A percentile compares a stretch with the other conserved stretches of the same genome.
Conservation (phyloP, 1,284 basidiomycete species). For the Microbotryum lychnidis-dioicae region DNA sequence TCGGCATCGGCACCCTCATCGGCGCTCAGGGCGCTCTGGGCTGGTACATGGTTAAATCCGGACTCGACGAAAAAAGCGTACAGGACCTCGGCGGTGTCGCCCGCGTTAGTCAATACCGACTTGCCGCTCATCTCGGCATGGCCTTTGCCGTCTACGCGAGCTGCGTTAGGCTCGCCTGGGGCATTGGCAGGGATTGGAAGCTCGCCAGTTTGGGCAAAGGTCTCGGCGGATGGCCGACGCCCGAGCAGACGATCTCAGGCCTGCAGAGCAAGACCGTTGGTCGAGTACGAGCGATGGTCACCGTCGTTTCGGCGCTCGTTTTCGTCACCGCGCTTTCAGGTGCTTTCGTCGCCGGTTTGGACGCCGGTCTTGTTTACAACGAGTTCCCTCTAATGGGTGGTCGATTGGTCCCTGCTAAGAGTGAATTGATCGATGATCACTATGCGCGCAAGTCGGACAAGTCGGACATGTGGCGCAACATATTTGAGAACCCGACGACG, state of each 20-base stretch:
- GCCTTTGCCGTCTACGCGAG: conserved; percentile 85
- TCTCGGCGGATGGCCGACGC: conserved; percentile 28
- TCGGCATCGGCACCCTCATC: conserved; percentile 36
- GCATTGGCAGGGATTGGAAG: conserved; percentile 71
- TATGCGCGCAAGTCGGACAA: conserved; percentile 62
- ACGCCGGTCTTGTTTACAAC: conserved; percentile 93
- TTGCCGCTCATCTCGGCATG: conserved; percentile 86
- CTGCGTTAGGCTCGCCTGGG: conserved; percentile 77
- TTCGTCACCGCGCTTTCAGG: conserved; percentile 85
- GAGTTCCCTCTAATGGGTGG: conserved; percentile 98
- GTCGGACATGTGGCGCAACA: conserved; percentile 74
- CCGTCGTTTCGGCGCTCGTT: conserved; percentile 62
- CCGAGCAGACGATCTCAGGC: conserved; percentile 39
- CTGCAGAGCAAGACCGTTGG: conserved; percentile 53
- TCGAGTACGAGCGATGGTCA: conserved; percentile 55
- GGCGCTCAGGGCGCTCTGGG: conserved; percentile 69
- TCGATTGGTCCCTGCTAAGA: conserved; percentile 65
- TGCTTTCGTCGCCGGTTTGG: conserved; percentile 96
- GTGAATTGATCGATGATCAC: conserved; percentile 71
- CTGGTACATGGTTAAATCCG: conserved; percentile 99
- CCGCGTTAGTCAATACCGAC: conserved; percentile 90
- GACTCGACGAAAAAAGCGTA: conserved; percentile 57
- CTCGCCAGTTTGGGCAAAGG: conserved; percentile 48
- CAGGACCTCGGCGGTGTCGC: conserved; percentile 76
- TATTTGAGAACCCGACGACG: conserved; percentile 94